Base-by-base conservation (phyloP, 768 basidiomycete genomes). In the Kwoniella pini region DNA sequence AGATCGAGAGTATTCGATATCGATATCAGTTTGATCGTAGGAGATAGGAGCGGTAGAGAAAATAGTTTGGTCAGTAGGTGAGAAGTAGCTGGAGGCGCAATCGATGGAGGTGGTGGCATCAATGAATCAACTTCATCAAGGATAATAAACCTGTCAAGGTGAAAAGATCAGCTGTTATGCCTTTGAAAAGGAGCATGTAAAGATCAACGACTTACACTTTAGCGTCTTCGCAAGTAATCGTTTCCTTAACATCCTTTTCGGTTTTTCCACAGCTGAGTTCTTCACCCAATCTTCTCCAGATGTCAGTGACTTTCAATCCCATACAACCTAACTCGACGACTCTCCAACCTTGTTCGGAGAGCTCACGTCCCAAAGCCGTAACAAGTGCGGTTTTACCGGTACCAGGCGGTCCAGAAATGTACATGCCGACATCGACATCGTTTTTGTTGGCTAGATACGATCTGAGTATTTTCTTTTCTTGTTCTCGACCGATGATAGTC, bases 391-490 rank as follows among this genome's bases (percentile, higher is more conserved):
- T 80, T 69, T 80, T 99, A 9, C 96, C 95, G 1, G 91, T 91
- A 1, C 94, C 95, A 3, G 93, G 92, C 1, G 91, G 85, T 9
- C 95, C 95, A 9, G 93, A 94, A 53, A 97, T 87, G 77, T 94
- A 97, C 59, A 75, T 61, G 17, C 68, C 72, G 1, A 64, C 67
- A 26, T 69, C 72, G 19, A 44, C 24, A 21, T 60, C 61, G 10
- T 44, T 49, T 13, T 54, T 42, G 13, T 58, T 40, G 5, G 64
- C 45, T 13, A 78, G 63, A 48, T 78, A 78, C 1, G 53, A 27
- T 31, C 64, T 42, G 3, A 78, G 31, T 9, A 50, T 27, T 1
- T 54, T 54, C 52, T 76, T 73, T 62, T 78, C 77, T 17, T 67
- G 65, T 13, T 71, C 69, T 33, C 77, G 67, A 1, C 77, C 77